Base-by-base conservation (phyloP, 192 early-diverging fungal species). In the Linnemannia zychae region DNA sequence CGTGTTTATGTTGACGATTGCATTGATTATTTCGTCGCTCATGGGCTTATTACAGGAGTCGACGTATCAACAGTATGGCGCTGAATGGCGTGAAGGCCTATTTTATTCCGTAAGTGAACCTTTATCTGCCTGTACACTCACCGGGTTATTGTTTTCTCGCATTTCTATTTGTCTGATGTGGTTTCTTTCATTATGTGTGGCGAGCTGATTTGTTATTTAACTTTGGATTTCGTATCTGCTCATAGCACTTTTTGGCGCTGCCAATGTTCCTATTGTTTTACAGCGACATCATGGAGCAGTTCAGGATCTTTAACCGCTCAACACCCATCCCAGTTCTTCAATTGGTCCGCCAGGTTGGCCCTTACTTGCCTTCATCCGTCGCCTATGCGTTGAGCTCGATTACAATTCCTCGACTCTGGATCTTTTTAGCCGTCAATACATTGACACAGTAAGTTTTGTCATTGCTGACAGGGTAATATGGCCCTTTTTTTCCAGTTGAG, bases 21-120 rank as follows among this genome's bases (percentile, higher is more conserved):
- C 95, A 9, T 90, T 98, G 78, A 82, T 96, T 22, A 74, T 97
- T 20, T 95, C 96, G 0, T 94, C 94, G 44, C 72, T 96, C 20
- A 91, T 98, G 76, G 97, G 97, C 0, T 88, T 97, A 71, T 93
- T 92, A 71, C 97, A 98, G 80, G 96, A 98, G 77, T 46, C 88
- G 0, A 96, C 95, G 20, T 97, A 97, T 76, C 77, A 87, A 16
- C 92, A 89, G 57, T 97, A 96, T 66, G 94, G 95, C 22, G 91
- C 93, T 37, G 91, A 94, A 67, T 98, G 97, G 97, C 90, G 93
- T 22, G 97, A 98, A 81, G 96, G 95, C 0, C 87, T 98, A 24
- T 98, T 98, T 81, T 98, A 98, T 74, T 94, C 92, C 7, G 92
- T 93, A 87, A 80, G 87, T 71, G 16, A 16, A 28, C 7, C 6